phyloP scores from a whole-genome alignment of 495 filamentous ascomycete genomes.

The Neurospora sp. region DNA sequence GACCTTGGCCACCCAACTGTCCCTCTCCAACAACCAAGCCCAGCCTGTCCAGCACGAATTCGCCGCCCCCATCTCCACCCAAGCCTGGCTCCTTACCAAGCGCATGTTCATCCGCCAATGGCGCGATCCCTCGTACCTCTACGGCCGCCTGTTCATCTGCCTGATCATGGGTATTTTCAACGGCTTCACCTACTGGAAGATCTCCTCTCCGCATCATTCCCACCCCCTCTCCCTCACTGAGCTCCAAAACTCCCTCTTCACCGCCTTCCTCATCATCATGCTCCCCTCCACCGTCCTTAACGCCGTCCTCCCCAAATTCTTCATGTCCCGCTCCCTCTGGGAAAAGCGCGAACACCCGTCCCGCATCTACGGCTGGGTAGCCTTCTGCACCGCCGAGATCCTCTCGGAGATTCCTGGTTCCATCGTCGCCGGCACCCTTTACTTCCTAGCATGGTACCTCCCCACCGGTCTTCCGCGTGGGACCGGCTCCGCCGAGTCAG shows the following conservation, averaged over 20 bases:
- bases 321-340: conserved; percentile 65
- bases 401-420: conserved; percentile 68
- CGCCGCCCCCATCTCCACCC: conserved; percentile 26
- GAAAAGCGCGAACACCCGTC: conserved; percentile 65
- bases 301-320: conserved; percentile 76
- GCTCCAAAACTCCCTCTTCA: conserved; percentile 78
- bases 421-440: conserved; percentile 53
- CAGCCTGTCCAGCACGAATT: conserved; percentile 18
- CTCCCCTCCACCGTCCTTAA: conserved; percentile 64
- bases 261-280: conserved; percentile 61
- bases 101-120: conserved; percentile 72
- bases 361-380: conserved; percentile 73
- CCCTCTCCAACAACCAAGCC: conserved; percentile 27
- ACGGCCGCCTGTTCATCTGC: conserved; percentile 50
- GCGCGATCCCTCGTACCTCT: conserved; percentile 68
- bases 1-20: conserved; percentile 16
- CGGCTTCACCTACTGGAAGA: conserved; percentile 78
- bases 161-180: conserved; percentile 56
- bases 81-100: conserved; percentile 39
- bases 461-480: conserved; percentile 53
- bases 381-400: conserved; percentile 68
- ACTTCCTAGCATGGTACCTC: conserved; percentile 74
- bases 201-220: conserved; percentile 15
- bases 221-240: conserved; percentile 34
- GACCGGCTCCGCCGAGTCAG: conserved; percentile 31